A percentile compares a stretch with the other conserved stretches of the same genome.
Conservation (phyloP, 345 rosid species). For the Populus deltoides region DNA sequence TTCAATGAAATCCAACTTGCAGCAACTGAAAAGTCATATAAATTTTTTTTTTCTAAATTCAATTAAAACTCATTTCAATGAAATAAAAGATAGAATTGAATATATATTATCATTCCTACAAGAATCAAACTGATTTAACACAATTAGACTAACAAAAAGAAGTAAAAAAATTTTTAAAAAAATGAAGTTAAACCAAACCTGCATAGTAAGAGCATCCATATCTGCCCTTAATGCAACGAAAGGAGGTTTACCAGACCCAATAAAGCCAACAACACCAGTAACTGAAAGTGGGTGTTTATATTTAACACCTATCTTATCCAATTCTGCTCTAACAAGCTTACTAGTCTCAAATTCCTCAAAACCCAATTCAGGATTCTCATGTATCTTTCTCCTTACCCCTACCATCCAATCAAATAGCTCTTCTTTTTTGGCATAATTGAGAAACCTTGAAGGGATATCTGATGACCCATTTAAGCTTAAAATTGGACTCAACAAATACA, state of each 20-base stretch:
- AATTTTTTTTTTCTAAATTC: not conserved
- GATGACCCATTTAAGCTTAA: constrained; percentile 34
- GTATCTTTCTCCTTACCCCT: constrained; percentile 74
- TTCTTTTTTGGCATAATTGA: constrained; percentile 51
- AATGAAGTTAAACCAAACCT: constrained; percentile 42
- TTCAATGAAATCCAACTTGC: not conserved
- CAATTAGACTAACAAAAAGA: not conserved
- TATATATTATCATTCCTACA: not conserved
- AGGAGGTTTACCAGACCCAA: constrained; percentile 82
- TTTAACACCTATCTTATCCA: constrained; percentile 64
- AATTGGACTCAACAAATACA: constrained; percentile 27
- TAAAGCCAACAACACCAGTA: constrained; percentile 75
- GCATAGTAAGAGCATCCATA: constrained; percentile 91
- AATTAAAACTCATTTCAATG: not conserved
- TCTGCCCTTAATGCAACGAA: constrained; percentile 92
- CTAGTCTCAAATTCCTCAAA: constrained; percentile 88
- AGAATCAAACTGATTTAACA: not conserved
- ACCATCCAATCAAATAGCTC: constrained; percentile 74
- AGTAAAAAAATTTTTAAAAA: not conserved
- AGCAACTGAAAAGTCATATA: not conserved
- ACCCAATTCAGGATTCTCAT: constrained; percentile 85
- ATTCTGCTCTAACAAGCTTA: constrained; percentile 67
- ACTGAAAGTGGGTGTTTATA: constrained; percentile 67
- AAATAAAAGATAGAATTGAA: not conserved
- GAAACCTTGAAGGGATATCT: constrained; percentile 48